phyloP scores from a whole-genome alignment of 225 moss, liverwort and hornwort genomes.

The Climacium dendroides region DNA sequence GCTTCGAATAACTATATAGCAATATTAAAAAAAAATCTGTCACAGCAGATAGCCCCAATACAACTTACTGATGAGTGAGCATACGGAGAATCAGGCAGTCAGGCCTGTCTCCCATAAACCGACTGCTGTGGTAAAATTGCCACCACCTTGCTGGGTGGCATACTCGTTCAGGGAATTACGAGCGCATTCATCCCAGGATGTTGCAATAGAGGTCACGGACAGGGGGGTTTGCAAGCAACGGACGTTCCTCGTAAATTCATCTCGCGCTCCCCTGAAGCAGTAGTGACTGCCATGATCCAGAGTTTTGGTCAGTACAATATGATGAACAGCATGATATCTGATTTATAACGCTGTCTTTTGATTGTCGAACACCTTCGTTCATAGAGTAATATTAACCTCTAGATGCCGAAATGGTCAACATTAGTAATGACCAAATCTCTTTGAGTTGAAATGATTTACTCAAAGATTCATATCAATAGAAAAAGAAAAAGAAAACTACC shows the following conservation, averaged over 20 bases:
- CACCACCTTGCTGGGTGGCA: constrained; percentile 67
- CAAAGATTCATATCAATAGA: not conserved
- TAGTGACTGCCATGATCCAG: constrained; percentile 18
- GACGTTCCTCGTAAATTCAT: constrained; percentile 23
- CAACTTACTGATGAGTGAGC: not conserved
- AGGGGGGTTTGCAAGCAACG: constrained; percentile 49
- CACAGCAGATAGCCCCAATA: not conserved
- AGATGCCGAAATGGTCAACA: not conserved
- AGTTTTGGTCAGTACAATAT: not conserved
- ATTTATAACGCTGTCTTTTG: not conserved
- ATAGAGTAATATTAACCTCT: not conserved
- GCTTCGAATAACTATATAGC: not conserved
- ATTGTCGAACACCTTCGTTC: not conserved
- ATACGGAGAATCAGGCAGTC: not conserved
- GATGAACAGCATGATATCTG: not conserved
- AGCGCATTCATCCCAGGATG: constrained; percentile 76
- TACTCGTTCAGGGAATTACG: constrained; percentile 61
- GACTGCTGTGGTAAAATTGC: constrained; percentile 59
- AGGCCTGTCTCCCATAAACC: constrained; percentile 65
- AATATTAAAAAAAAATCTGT: not conserved
- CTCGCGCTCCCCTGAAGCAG: constrained; percentile 20
- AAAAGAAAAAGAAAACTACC: not conserved
- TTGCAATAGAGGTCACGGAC: constrained; percentile 51
- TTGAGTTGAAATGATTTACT: not conserved
- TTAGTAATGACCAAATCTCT: not conserved